phyloP scores from a whole-genome alignment of 2,329 filamentous ascomycete species.

The Monilinia fructigena region DNA sequence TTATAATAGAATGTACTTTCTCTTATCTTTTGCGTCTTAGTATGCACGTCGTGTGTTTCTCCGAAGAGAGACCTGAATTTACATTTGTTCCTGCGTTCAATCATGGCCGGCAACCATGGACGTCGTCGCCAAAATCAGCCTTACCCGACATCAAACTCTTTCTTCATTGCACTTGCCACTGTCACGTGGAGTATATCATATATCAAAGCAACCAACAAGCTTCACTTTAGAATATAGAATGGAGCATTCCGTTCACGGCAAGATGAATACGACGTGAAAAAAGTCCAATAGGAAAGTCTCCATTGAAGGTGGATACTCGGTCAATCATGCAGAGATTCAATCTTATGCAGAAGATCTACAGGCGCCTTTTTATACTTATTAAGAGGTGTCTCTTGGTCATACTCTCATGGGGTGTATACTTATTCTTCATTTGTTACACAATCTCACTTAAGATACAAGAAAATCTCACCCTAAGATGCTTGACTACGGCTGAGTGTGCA shows the following conservation, averaged over 20 bases:
- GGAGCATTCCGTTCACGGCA: background rate
- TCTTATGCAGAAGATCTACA: constrained; percentile 20
- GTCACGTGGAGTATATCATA: background rate
- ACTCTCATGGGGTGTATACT: background rate
- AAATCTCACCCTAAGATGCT: background rate
- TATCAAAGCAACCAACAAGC: background rate
- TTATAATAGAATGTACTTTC: background rate
- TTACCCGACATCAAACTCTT: constrained; percentile 14
- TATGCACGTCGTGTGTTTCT: constrained; percentile 14
- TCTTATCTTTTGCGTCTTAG: background rate
- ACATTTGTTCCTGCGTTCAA: constrained; percentile 20
- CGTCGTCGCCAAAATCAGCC: constrained; percentile 20
- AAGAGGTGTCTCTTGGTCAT: constrained; percentile 16
- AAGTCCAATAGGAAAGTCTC: constrained; percentile 4
- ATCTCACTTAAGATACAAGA: constrained; percentile 4
- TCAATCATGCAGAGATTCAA: constrained; percentile 21
- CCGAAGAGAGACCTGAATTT: constrained; percentile 3
- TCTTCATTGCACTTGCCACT: background rate
- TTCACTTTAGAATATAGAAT: background rate
- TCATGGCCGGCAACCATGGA: constrained; percentile 12
- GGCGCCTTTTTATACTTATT: constrained; percentile 4
- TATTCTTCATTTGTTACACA: constrained; percentile 8
- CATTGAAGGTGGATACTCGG: constrained; percentile 9
- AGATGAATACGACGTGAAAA: background rate
- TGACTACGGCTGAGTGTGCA: constrained; percentile 14